These are phyloP conservation scores for Plasmodium falciparum DNA, from an alignment of 169 alveolate genomes.

Conservation along the genomic window DNA sequence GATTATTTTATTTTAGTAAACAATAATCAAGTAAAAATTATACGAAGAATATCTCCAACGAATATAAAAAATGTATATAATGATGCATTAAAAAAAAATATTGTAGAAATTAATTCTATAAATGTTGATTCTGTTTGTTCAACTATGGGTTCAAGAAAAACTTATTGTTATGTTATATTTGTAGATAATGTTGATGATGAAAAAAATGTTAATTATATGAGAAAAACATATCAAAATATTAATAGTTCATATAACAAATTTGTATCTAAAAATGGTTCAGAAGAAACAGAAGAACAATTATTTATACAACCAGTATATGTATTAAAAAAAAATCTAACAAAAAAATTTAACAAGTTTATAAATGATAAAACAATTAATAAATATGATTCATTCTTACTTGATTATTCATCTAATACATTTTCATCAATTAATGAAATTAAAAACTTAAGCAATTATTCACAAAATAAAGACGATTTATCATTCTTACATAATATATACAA, in stretches of 20 bases:
- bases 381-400: slow-evolving; percentile 53
- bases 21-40: slow-evolving; percentile 38
- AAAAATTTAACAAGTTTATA: slow-evolving; percentile 36
- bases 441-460: slow-evolving; percentile 64
- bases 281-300: slow-evolving; percentile 26
- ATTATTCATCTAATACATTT: slow-evolving; percentile 55
- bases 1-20: slow-evolving; percentile 63
- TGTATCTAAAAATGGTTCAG: slow-evolving; percentile 22
- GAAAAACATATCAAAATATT: slow-evolving; percentile 44
- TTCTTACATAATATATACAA: slow-evolving; percentile 61
- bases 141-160: slow-evolving; percentile 57
- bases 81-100: slow-evolving; percentile 43
- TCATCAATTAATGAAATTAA: slow-evolving; percentile 56
- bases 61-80: slow-evolving; percentile 56
- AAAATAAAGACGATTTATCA: slow-evolving; percentile 37
- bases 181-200: slow-evolving; percentile 27
- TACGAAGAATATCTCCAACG: slow-evolving; percentile 49
- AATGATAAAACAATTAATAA: slow-evolving; percentile 28
- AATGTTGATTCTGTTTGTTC: slow-evolving; percentile 59
- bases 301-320: slow-evolving; percentile 67
- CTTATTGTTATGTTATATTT: slow-evolving; percentile 54
- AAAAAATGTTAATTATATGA: slow-evolving; percentile 14
- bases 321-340: slow-evolving; percentile 35
- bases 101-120: slow-evolving; percentile 42
- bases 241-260: slow-evolving; percentile 29